Percentiles rank a stretch among this genome's conserved stretches.
phyloP scores from a whole-genome alignment of 306 rosid species.

The Alnus rubra region DNA sequence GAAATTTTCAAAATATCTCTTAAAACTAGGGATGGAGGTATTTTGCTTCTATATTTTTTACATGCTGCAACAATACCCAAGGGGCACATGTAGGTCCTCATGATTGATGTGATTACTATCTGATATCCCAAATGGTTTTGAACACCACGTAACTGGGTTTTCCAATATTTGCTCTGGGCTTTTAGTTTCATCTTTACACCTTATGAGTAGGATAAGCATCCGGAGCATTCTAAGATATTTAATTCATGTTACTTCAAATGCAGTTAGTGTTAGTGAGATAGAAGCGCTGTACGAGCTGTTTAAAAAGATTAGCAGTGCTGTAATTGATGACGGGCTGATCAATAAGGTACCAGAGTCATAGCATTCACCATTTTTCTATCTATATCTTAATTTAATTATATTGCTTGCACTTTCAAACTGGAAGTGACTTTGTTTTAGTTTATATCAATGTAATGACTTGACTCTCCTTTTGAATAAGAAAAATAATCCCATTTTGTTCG shows the following conservation, averaged over 20 bases:
- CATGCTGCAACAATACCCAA: not conserved
- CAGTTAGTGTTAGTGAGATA: conserved; percentile 87
- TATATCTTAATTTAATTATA: conserved; percentile 11
- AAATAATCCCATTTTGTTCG: not conserved
- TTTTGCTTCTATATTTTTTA: not conserved
- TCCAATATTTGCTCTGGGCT: not conserved
- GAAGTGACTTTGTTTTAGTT: not conserved
- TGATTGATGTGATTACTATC: not conserved
- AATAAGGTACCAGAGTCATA: conserved; percentile 52
- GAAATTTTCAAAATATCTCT: not conserved
- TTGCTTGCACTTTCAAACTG: conserved; percentile 17
- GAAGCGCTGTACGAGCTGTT: conserved; percentile 83
- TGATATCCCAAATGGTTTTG: not conserved
- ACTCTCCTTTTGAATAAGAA: not conserved
- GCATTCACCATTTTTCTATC: conserved; percentile 13
- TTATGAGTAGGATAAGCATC: not conserved
- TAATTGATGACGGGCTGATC: conserved; percentile 74
- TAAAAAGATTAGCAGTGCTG: conserved; percentile 74
- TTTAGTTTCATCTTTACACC: not conserved
- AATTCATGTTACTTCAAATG: conserved; percentile 26
- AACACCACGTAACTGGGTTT: not conserved
- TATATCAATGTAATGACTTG: not conserved
- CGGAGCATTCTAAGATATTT: conserved; percentile 7
- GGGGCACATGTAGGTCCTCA: not conserved
- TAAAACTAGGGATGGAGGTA: not conserved